Conservation (phyloP, 2,329 filamentous ascomycete species). For the Scedosporium dehoogii region DNA sequence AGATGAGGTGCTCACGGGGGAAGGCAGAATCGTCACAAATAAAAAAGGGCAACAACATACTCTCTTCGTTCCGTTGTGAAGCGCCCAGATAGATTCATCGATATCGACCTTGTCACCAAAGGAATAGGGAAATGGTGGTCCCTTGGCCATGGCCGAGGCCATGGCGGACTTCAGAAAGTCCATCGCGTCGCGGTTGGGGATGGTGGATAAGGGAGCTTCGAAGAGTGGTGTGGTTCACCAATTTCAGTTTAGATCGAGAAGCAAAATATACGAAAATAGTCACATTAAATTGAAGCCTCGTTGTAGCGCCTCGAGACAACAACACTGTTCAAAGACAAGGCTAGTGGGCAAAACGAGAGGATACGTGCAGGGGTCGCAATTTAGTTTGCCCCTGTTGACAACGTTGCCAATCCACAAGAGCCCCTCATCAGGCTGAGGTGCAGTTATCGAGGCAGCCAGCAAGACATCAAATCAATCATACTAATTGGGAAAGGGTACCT, state of each 20-base stretch:
- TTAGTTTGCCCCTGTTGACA: not conserved
- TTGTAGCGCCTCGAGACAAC: too few relatives aligned
- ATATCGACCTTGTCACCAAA: slow-evolving; percentile 90
- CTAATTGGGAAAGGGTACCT: not conserved
- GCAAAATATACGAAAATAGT: too few relatives aligned
- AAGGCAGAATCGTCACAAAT: not conserved
- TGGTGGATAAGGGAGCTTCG: not conserved
- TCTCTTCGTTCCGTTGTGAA: slow-evolving; percentile 87
- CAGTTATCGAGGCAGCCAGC: not conserved
- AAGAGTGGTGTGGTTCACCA: not conserved
- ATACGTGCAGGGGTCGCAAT: not conserved
- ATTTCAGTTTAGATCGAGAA: too few relatives aligned
- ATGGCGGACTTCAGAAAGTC: slow-evolving; percentile 97
- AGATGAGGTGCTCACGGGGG: not conserved
- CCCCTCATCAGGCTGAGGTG: not conserved
- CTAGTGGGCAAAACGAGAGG: not conserved
- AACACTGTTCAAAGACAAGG: too few relatives aligned
- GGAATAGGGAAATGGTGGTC: slow-evolving; percentile 82
- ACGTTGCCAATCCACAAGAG: not conserved
- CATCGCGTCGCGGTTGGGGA: slow-evolving; percentile 42
- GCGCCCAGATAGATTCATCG: slow-evolving; percentile 90
- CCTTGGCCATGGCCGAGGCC: slow-evolving; percentile 91
- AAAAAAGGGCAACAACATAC: slow-evolving; percentile 35
- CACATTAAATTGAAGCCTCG: too few relatives aligned
- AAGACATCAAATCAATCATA: not conserved